Percentiles rank a stretch among this genome's conserved stretches.
Evolutionary conservation across 768 basidiomycete genomes (phyloP).

Genomic region (Royoungia palumana): DNA sequence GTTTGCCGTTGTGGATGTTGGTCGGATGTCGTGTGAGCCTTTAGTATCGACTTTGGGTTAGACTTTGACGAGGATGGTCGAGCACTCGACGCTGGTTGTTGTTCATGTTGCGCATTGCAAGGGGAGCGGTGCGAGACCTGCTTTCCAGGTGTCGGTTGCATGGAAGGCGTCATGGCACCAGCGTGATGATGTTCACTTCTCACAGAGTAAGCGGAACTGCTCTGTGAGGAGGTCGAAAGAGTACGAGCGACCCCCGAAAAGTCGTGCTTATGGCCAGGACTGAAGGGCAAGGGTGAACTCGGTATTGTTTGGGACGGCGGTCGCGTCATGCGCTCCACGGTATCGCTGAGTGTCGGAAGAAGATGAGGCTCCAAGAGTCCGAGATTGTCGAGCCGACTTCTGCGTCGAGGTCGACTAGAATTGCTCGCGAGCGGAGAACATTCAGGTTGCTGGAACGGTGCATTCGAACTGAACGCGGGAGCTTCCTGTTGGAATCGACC

Average conservation of each 20-base stretch:
- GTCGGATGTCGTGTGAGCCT: slow-evolving; percentile 18
- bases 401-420: slow-evolving; percentile 19
- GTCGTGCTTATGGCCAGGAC: not conserved
- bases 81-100: slow-evolving; percentile 14
- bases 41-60: slow-evolving; percentile 33
- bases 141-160: slow-evolving; percentile 2
- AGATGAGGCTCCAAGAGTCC: slow-evolving; percentile 62
- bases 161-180: not conserved
- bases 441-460: slow-evolving; percentile 5
- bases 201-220: slow-evolving; percentile 13
- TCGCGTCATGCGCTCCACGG: slow-evolving; percentile 70
- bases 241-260: slow-evolving; percentile 9
- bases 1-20: slow-evolving; percentile 15
- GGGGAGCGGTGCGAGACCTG: slow-evolving; percentile 8
- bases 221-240: slow-evolving; percentile 19
- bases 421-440: not conserved
- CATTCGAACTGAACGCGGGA: slow-evolving; percentile 17
- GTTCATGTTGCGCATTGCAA: slow-evolving; percentile 9
- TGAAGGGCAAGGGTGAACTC: slow-evolving; percentile 13
- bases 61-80: slow-evolving; percentile 24
- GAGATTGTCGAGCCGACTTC: slow-evolving; percentile 48
- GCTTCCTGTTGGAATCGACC: slow-evolving; percentile 1
- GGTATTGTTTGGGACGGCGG: slow-evolving; percentile 36
- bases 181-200: not conserved
- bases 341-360: slow-evolving; percentile 68